Evolutionary conservation across 176 grass and related monocot genomes (phyloP).

Genomic region (Carex parvula): DNA sequence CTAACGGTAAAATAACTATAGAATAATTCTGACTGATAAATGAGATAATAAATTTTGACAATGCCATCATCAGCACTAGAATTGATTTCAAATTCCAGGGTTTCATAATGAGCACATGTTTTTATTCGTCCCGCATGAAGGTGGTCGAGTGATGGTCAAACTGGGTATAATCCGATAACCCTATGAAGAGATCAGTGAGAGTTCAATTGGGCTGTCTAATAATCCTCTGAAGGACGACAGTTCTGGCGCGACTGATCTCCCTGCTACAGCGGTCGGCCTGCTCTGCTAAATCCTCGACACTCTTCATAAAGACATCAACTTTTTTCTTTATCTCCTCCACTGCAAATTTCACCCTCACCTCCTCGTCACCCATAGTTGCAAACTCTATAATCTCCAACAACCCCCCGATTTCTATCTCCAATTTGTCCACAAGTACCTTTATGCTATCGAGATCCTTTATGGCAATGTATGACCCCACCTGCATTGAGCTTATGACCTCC

Average conservation of each 20-base stretch:
- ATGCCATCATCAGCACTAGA: background rate
- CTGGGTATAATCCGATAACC: background rate
- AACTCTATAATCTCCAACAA: constrained; percentile 57
- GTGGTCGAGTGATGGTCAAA: background rate
- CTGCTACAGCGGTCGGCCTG: constrained; percentile 82
- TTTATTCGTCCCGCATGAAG: background rate
- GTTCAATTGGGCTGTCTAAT: constrained; percentile 70
- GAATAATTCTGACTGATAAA: background rate
- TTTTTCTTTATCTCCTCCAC: constrained; percentile 75
- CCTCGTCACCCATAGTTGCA: constrained; percentile 62
- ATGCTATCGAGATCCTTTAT: constrained; percentile 84
- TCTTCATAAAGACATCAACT: constrained; percentile 78
- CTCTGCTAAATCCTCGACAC: constrained; percentile 71
- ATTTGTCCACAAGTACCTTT: constrained; percentile 52
- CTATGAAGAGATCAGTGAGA: background rate
- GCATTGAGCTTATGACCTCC: constrained; percentile 35
- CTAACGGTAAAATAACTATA: background rate
- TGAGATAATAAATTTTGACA: background rate
- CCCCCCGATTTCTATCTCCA: constrained; percentile 52
- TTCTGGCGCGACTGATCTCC: constrained; percentile 77
- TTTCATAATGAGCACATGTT: background rate
- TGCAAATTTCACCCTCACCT: constrained; percentile 60
- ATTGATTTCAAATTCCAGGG: background rate
- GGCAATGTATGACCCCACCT: constrained; percentile 57
- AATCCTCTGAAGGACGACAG: constrained; percentile 77